These are phyloP conservation scores for Neopestalotiopsis sp. DNA, from an alignment of 2,329 filamentous ascomycete species.

Conservation along the genomic window DNA sequence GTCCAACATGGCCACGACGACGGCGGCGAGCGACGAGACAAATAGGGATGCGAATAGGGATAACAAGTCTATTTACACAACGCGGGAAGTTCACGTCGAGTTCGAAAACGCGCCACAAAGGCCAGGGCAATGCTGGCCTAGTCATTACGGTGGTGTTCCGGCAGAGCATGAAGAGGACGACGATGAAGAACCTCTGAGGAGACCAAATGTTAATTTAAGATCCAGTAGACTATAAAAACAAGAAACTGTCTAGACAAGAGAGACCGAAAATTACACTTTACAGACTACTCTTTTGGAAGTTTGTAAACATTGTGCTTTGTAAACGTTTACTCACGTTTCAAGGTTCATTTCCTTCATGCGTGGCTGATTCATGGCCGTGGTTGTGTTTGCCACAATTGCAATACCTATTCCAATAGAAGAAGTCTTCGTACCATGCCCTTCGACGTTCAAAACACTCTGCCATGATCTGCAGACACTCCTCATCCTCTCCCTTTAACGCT, in stretches of 20 bases:
- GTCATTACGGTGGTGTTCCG: not conserved
- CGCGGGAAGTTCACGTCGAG: not conserved
- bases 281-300: too few relatives aligned
- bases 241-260: too few relatives aligned
- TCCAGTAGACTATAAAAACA: too few relatives aligned
- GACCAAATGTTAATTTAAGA: too few relatives aligned
- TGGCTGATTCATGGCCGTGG: too few relatives aligned
- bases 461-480: not conserved
- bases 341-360: too few relatives aligned
- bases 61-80: not conserved
- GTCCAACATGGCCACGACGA: not conserved
- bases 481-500: not conserved
- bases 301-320: too few relatives aligned
- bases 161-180: not conserved
- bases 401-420: too few relatives aligned
- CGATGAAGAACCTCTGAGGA: not conserved
- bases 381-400: too few relatives aligned
- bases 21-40: not conserved
- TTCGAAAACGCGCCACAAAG: constrained; percentile 1
- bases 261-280: too few relatives aligned
- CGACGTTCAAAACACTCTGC: not conserved
- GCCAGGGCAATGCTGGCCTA: not conserved
- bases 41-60: not conserved
- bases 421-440: too few relatives aligned
- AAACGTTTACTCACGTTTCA: too few relatives aligned